Evolutionary conservation across 176 grass and related monocot species (phyloP), one percentile per base, ranked within the genome.

Genomic region (Cenchrus americanus): DNA sequence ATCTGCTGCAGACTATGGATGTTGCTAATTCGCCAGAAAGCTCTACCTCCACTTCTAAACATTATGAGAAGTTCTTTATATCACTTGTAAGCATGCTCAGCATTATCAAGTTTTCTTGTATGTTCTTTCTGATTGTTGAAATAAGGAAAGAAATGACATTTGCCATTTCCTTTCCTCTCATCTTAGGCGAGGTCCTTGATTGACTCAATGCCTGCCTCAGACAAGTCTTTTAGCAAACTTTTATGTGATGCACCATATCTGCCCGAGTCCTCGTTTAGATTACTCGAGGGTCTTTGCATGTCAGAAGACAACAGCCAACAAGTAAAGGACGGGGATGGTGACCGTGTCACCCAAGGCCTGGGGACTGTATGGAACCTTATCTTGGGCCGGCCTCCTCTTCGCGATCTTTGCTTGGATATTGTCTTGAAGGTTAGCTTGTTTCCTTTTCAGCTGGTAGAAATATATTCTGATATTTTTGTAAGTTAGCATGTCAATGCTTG

Each of bases 61-160:
- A 85, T 85, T 99, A 99, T 11, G 97, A 99, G 83, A 92, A 90
- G 61, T 99, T 99, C 85, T 92, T 99, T 83, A 82, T 92, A 49
- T 93, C 91, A 91, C 79, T 99, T 85, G 95, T 98, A 84, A 98
- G 91, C 71, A 86, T 70, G 68, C 34, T 71, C 48, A 76, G 71
- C 22, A 41, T 91, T 80, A n/a, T 50, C 62, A 42, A 80, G 51
- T 85, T 40, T 70, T 85, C 40, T 70, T 71, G 59, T 76, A 51
- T 80, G 21, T 88, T 73, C 46, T 70, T 18, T 47, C 51, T 80
- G 34, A 57, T 73, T 13, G 22, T 76, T 60, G 44, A 82, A 80
- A 62, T 53, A 73, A 79, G 59, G 47, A 18, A 12, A 47, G 7
- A 60, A 60, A 5, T 68, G 78, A 69, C 66, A 74, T 50, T 62